These are phyloP conservation scores for Fusarium denticulatum DNA, from an alignment of 2,329 filamentous ascomycete species.

Conservation along the genomic window DNA sequence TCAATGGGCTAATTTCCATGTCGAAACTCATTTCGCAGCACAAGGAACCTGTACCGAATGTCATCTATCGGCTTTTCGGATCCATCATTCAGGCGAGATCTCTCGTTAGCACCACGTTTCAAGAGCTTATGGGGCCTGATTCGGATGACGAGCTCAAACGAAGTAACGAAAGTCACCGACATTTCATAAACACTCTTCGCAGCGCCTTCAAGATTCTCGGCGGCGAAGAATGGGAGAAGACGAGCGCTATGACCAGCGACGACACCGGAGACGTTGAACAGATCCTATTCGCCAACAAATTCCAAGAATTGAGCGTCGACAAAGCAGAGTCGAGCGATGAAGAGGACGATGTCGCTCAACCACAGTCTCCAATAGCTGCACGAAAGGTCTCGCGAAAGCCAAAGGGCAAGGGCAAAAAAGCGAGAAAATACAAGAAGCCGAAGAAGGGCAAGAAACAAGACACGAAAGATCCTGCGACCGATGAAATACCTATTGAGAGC, in stretches of 20 bases:
- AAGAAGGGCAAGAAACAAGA: slow-evolving; percentile 30
- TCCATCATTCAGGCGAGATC: slow-evolving; percentile 52
- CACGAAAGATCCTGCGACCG: slow-evolving; percentile 37
- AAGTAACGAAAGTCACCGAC: slow-evolving; percentile 53
- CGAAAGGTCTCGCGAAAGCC: neutral
- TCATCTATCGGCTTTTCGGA: slow-evolving; percentile 50
- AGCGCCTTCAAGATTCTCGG: slow-evolving; percentile 51
- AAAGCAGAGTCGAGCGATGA: slow-evolving; percentile 10
- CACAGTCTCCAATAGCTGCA: neutral
- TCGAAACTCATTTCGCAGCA: slow-evolving; percentile 53
- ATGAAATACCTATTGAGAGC: slow-evolving; percentile 56
- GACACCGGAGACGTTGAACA: slow-evolving; percentile 36
- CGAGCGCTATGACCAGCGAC: neutral
- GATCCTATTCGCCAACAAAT: slow-evolving; percentile 20
- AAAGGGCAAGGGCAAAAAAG: neutral
- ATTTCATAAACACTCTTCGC: slow-evolving; percentile 55
- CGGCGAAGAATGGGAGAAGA: slow-evolving; percentile 40
- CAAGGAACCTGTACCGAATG: slow-evolving; percentile 45
- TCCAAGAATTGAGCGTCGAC: slow-evolving; percentile 15
- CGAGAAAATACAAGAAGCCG: slow-evolving; percentile 26
- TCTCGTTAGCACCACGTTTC: slow-evolving; percentile 44
- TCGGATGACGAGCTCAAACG: slow-evolving; percentile 45
- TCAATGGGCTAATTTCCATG: slow-evolving; percentile 51
- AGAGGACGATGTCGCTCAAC: neutral
- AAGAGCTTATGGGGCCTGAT: slow-evolving; percentile 45